Conservation (phyloP, 2,329 filamentous ascomycete species). For the Bipolaris sorokiniana region DNA sequence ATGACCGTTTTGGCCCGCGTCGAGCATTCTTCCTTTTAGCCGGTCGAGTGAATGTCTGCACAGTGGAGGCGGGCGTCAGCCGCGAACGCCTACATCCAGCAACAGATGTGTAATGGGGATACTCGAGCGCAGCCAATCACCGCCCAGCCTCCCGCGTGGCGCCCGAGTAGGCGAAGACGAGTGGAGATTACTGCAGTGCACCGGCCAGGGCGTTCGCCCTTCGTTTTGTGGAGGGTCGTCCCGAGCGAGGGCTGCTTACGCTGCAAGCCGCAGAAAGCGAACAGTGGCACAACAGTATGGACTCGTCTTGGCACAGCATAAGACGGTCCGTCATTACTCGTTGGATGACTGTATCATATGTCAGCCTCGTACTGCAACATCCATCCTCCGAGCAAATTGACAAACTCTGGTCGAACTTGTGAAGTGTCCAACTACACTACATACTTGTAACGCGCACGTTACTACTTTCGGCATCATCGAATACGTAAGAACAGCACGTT, state of each 20-base stretch:
- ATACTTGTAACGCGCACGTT: slow-evolving; percentile 1
- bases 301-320: background rate
- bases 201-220: slow-evolving; percentile 15
- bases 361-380: slow-evolving; percentile 6
- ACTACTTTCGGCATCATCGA: slow-evolving; percentile 19
- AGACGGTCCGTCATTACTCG: background rate
- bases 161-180: slow-evolving; percentile 16
- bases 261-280: slow-evolving; percentile 15
- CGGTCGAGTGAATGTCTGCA: slow-evolving; percentile 22
- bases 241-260: slow-evolving; percentile 37
- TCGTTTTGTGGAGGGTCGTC: slow-evolving; percentile 33
- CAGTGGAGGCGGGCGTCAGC: slow-evolving; percentile 26
- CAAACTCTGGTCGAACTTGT: too few species aligned
- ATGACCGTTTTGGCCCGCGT: slow-evolving; percentile 27
- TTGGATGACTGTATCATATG: slow-evolving; percentile 3
- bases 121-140: slow-evolving; percentile 21
- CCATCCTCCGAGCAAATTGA: too few species aligned
- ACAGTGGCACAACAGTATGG: background rate
- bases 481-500: slow-evolving; percentile 2
- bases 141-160: slow-evolving; percentile 21
- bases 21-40: slow-evolving; percentile 37
- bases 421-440: too few species aligned
- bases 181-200: slow-evolving; percentile 16
- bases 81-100: slow-evolving; percentile 18
- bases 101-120: slow-evolving; percentile 27